These are phyloP conservation scores for Stentor coeruleus DNA, from an alignment of 73 alveolate genomes.

Conservation along the genomic window DNA sequence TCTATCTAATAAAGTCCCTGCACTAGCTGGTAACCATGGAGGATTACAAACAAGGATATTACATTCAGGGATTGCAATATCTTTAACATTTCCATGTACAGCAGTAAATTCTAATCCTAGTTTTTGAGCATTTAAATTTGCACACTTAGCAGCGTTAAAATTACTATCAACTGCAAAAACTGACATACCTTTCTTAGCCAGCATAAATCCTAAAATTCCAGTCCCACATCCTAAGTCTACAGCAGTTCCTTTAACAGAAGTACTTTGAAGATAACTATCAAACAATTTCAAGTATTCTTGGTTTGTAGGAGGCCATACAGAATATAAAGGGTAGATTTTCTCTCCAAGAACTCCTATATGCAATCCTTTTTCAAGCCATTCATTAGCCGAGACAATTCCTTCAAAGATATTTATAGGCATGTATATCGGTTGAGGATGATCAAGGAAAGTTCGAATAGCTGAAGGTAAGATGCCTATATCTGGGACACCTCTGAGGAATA, in stretches of 20 bases:
- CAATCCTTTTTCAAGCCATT: slow-evolving; percentile 4
- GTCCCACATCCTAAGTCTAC: slow-evolving; percentile 61
- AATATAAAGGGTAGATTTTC: slow-evolving; percentile 40
- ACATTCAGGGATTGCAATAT: slow-evolving; percentile 30
- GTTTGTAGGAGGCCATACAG: slow-evolving; percentile 54
- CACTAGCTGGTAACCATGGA: slow-evolving; percentile 50
- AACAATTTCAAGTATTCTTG: slow-evolving; percentile 32
- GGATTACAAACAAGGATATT: slow-evolving; percentile 49
- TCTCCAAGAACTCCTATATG: not conserved
- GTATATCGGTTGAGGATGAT: not conserved
- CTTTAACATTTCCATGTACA: not conserved
- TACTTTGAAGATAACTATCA: slow-evolving; percentile 28
- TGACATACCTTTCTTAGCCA: slow-evolving; percentile 41
- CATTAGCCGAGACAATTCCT: slow-evolving; percentile 11
- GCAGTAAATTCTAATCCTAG: slow-evolving; percentile 28
- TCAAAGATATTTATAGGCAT: slow-evolving; percentile 14
- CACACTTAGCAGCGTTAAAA: slow-evolving; percentile 48
- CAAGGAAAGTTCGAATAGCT: slow-evolving; percentile 17
- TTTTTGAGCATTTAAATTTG: slow-evolving; percentile 40
- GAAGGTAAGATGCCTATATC: slow-evolving; percentile 14
- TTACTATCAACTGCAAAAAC: slow-evolving; percentile 36
- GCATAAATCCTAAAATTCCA: slow-evolving; percentile 45
- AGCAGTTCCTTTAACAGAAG: slow-evolving; percentile 23
- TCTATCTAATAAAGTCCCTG: slow-evolving; percentile 32
- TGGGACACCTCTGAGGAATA: not conserved